phyloP scores from a whole-genome alignment of 208 protist species.

The Herpetomonas tarakana region DNA sequence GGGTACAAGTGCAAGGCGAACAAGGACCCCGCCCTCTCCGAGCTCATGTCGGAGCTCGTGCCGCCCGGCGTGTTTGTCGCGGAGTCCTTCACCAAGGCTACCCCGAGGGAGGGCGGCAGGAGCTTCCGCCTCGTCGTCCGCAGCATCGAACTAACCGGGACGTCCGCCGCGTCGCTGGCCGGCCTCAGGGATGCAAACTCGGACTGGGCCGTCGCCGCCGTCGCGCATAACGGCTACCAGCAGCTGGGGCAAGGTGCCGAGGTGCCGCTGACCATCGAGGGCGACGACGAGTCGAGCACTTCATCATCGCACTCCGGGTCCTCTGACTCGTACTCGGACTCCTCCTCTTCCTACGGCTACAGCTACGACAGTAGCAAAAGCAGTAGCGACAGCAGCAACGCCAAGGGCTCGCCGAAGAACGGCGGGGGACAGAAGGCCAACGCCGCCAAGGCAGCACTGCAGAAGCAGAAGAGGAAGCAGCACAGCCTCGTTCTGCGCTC shows the following conservation, averaged over 20 bases:
- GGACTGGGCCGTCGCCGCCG: slow-evolving; percentile 78
- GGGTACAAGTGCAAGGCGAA: slow-evolving; percentile 27
- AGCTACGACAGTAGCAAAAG: too few relatives aligned
- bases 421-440: slow-evolving; percentile 1
- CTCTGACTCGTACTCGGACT: slow-evolving; percentile 16
- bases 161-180: slow-evolving; percentile 34
- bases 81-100: slow-evolving; percentile 64
- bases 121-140: slow-evolving; percentile 60
- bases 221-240: slow-evolving; percentile 86
- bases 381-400: neutral
- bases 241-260: slow-evolving; percentile 78
- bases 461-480: neutral
- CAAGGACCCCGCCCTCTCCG: slow-evolving; percentile 28
- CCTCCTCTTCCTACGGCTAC: neutral
- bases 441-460: slow-evolving; percentile 2
- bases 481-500: slow-evolving; percentile 42
- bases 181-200: slow-evolving; percentile 35
- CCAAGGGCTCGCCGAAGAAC: neutral
- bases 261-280: slow-evolving; percentile 45
- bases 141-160: slow-evolving; percentile 46
- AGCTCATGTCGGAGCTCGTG: slow-evolving; percentile 67
- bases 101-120: slow-evolving; percentile 26
- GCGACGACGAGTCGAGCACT: slow-evolving; percentile 3
- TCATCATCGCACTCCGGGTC: slow-evolving; percentile 6
- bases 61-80: slow-evolving; percentile 76